These are phyloP conservation scores for Prunus persica DNA, from an alignment of 306 rosid species.

Conservation along the genomic window Prunus_persica_NCBIv2 NC_034013.1:14149001-14149500, in stretches of 20 bases:
- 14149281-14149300: neutral
- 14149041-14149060: neutral
- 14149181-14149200: neutral
- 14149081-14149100: neutral
- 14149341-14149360: constrained; percentile 28
- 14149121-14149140: neutral
- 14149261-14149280: neutral
- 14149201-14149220: neutral
- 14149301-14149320: constrained; percentile 39
- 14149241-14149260: constrained; percentile 2
- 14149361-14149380: constrained; percentile 34
- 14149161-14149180: neutral
- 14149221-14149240: neutral
- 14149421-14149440: neutral
- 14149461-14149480: neutral
- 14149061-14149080: neutral
- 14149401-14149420: neutral
- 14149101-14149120: neutral
- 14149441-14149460: neutral
- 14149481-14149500: neutral
- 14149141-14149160: constrained; percentile 10
- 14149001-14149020: no score
- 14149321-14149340: constrained; percentile 27
- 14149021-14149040: no score
- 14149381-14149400: constrained; percentile 11